Percentiles rank a stretch among this genome's conserved stretches.
phyloP scores from a whole-genome alignment of 108 stramenopile genomes.

The Conticribra guillardii region DNA sequence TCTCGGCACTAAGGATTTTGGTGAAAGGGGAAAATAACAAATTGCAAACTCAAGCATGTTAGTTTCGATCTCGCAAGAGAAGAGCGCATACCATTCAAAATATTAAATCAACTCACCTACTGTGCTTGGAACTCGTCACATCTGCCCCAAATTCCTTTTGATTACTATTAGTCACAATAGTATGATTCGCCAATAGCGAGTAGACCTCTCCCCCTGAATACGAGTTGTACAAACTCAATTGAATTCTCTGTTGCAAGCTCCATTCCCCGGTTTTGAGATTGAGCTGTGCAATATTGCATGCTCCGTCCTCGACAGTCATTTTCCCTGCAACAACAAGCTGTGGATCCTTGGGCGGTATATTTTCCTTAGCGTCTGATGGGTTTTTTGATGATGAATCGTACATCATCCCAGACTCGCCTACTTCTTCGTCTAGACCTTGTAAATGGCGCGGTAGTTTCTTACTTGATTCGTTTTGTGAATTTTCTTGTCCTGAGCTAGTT shows the following conservation, averaged over 20 bases:
- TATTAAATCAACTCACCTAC: not conserved
- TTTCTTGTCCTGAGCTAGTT: not conserved
- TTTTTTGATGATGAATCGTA: slow-evolving; percentile 23
- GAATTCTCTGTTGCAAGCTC: slow-evolving; percentile 80
- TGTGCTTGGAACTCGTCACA: slow-evolving; percentile 25
- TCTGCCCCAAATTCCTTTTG: slow-evolving; percentile 38
- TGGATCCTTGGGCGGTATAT: slow-evolving; percentile 49
- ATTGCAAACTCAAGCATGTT: too few species aligned
- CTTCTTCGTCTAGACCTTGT: slow-evolving; percentile 12
- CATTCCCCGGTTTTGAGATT: slow-evolving; percentile 71
- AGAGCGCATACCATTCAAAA: too few species aligned
- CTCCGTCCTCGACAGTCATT: slow-evolving; percentile 77
- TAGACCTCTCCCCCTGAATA: slow-evolving; percentile 90
- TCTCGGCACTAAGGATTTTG: slow-evolving; percentile 15
- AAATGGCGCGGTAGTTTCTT: not conserved
- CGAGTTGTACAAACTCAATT: slow-evolving; percentile 84
- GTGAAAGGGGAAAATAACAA: not conserved
- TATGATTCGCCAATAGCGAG: slow-evolving; percentile 81
- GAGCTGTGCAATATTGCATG: slow-evolving; percentile 86
- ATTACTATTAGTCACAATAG: slow-evolving; percentile 50
- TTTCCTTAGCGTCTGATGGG: not conserved
- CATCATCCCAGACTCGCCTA: not conserved
- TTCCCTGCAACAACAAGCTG: slow-evolving; percentile 88
- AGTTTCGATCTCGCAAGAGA: too few species aligned
- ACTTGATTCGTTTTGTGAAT: not conserved